Conservation (phyloP, 2,329 filamentous ascomycete species). For the Penicillium sp. region DNA sequence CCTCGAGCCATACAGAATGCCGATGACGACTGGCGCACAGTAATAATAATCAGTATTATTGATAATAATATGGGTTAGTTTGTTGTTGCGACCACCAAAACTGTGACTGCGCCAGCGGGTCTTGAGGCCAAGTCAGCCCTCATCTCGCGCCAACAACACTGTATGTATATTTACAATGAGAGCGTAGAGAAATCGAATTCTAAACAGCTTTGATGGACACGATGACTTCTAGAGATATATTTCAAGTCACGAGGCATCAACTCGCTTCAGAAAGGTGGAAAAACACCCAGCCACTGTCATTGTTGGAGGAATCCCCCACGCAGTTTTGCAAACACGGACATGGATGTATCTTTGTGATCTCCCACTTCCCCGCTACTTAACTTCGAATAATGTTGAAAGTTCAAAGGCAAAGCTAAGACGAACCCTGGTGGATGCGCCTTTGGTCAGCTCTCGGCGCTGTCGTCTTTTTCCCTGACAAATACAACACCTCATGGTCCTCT, state of each 20-base stretch:
- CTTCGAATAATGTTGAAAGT: conserved; percentile 17
- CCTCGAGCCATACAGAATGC: neutral
- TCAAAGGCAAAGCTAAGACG: conserved; percentile 23
- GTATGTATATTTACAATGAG: no score
- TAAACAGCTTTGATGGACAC: neutral
- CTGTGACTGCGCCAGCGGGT: neutral
- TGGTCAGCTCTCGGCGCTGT: conserved; percentile 36
- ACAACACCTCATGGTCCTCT: conserved; percentile 17
- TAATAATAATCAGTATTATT: neutral
- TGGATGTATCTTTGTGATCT: conserved; percentile 39
- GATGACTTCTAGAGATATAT: neutral
- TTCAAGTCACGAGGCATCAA: no score
- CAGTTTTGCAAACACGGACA: conserved; percentile 35
- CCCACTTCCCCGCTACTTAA: conserved; percentile 40
- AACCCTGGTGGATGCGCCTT: conserved; percentile 39
- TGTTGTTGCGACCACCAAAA: neutral
- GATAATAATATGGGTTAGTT: neutral
- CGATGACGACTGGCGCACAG: conserved; percentile 6
- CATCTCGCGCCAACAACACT: neutral
- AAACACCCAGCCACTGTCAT: neutral
- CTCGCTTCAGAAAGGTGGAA: neutral
- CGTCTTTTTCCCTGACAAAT: conserved; percentile 21
- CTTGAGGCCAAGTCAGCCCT: neutral
- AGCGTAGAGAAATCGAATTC: neutral
- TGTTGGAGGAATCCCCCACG: conserved; percentile 26